Evolutionary conservation across 2,329 filamentous ascomycete genomes (phyloP), one percentile per base, ranked within the genome.

Genomic region (Onygena corvina): DNA sequence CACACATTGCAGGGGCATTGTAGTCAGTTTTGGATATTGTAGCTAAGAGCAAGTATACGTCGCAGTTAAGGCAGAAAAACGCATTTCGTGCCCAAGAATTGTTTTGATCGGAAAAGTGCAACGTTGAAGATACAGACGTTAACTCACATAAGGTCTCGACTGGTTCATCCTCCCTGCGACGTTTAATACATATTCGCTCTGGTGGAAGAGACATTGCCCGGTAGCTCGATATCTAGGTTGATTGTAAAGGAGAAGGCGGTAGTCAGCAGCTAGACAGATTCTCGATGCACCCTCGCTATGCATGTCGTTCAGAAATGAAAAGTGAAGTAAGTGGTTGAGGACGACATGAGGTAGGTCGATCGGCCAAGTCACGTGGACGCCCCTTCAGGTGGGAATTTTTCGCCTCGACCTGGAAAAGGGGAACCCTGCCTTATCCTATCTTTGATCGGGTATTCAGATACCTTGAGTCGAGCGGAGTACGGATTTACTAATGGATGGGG

Each of bases 161-260:
- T 2, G 76, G 74, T 44, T 75, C 73, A 48, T 79, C 75, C 49
- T 72, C 70, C 49, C 75, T 71, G 55, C 76, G 74, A 50, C 76
- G 70, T 63, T 79, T 79, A 59, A 79, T 71, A 20, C 68, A 71
- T 46, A 75, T 72, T 34, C 71, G 67, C 48, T 74, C 71, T 34
- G 72, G 72, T 38, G 71, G 69, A 33, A 70, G 57, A 23, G 70
- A 50, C 71, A 74, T 74, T 16, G 2, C 2, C 4, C 8, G 12
- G 7, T 21, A 18, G 14, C 36, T 6, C 11, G 25, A 48, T 58
- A 4, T 18, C 49, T 40, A n/a, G 8, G 36, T 21, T 25, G 8
- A 6, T 25, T 12, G 25, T n/a, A n/a, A n/a, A n/a, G n/a, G 14
- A 23, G 18, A 12, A 8, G 14, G 18, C 14, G n/a, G 9, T 21